These are phyloP conservation scores for Tuber calosporum DNA, from an alignment of 495 filamentous ascomycete genomes.

Conservation along the genomic window DNA sequence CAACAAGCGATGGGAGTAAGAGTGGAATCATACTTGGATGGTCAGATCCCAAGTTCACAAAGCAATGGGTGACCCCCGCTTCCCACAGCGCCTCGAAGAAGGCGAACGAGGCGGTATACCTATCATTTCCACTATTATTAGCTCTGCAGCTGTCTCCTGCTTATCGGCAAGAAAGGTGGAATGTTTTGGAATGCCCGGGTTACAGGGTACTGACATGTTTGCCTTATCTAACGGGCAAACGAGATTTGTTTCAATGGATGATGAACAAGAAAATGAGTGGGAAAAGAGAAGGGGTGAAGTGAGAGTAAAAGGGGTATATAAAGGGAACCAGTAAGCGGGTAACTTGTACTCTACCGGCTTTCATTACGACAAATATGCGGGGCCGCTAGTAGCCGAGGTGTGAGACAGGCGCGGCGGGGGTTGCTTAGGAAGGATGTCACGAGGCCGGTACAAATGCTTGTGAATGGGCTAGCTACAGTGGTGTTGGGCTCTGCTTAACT, in stretches of 20 bases:
- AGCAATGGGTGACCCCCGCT: slow-evolving; percentile 81
- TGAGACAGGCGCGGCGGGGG: not conserved
- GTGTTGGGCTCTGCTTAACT: not conserved
- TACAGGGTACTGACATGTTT: not conserved
- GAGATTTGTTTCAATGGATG: not conserved
- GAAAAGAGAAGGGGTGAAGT: not conserved
- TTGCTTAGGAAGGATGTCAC: not conserved
- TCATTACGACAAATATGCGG: not conserved
- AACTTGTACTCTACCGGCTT: not conserved
- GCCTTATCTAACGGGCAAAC: not conserved
- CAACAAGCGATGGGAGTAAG: not conserved
- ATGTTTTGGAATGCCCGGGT: not conserved
- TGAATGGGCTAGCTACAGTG: not conserved
- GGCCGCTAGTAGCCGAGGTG: not conserved
- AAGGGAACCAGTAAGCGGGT: not conserved
- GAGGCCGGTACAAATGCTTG: not conserved
- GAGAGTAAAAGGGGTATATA: not conserved
- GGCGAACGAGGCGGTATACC: slow-evolving; percentile 70
- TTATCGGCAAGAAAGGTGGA: not conserved
- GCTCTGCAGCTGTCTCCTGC: not conserved
- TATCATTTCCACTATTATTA: slow-evolving; percentile 12
- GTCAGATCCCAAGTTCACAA: slow-evolving; percentile 93
- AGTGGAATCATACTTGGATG: slow-evolving; percentile 53
- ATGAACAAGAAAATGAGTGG: not conserved
- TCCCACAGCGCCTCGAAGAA: slow-evolving; percentile 96